Evolutionary conservation across 2,329 filamentous ascomycete genomes (phyloP).

Genomic region (Xylariales sp.): DNA sequence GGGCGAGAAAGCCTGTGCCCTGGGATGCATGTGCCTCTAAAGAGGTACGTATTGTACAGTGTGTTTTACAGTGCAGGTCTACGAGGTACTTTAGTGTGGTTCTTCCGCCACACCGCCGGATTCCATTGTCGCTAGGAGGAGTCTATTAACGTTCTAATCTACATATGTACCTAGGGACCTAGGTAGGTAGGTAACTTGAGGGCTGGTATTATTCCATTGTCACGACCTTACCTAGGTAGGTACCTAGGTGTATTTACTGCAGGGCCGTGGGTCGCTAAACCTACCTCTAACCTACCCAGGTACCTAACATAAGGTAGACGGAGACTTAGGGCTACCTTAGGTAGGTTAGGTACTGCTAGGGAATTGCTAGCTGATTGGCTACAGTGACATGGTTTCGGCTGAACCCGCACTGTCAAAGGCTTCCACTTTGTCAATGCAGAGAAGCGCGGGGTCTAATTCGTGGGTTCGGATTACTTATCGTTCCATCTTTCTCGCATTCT

Average conservation of each 20-base stretch:
- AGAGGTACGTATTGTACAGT: conserved; percentile 9
- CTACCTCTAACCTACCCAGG: background rate
- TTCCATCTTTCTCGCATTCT: conserved; percentile 1
- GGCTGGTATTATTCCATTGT: too few relatives aligned
- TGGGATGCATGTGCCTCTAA: conserved; percentile 20
- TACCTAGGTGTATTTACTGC: too few relatives aligned
- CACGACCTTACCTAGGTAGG: too few relatives aligned
- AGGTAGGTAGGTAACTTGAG: too few relatives aligned
- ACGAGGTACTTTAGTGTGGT: background rate
- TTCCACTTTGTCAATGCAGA: conserved; percentile 13
- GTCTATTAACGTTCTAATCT: background rate
- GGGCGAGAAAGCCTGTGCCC: conserved; percentile 13
- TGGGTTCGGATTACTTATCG: conserved; percentile 15
- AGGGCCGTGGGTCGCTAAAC: too few relatives aligned
- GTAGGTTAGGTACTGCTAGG: too few relatives aligned
- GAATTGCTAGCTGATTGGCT: conserved; percentile 11
- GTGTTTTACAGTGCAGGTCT: background rate
- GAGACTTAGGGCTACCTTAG: too few relatives aligned
- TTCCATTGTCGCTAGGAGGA: background rate
- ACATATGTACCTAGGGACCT: too few relatives aligned
- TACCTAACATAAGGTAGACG: too few relatives aligned
- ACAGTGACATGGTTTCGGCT: conserved; percentile 8
- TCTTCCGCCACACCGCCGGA: background rate
- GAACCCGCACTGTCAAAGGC: conserved; percentile 33
- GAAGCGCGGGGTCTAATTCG: conserved; percentile 31